phyloP scores from a whole-genome alignment of 116 monocot genomes.

The Posidonia oceanica region DNA sequence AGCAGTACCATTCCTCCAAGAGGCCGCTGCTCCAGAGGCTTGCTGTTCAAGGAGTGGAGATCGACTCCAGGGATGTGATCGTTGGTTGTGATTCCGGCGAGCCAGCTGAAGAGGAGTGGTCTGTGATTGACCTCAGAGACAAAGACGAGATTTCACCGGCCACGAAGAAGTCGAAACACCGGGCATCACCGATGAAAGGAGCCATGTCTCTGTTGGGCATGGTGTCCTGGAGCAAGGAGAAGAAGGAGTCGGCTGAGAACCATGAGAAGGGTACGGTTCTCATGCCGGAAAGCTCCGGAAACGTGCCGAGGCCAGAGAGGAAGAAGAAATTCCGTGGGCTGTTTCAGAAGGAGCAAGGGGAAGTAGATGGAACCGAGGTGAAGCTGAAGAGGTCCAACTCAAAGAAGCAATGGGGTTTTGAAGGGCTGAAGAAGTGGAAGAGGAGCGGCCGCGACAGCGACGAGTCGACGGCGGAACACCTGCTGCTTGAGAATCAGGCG shows the following conservation, averaged over 20 bases:
- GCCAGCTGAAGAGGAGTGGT: slow-evolving; percentile 44
- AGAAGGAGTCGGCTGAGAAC: slow-evolving; percentile 6
- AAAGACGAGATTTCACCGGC: slow-evolving; percentile 10
- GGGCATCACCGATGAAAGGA: slow-evolving; percentile 12
- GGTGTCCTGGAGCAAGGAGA: slow-evolving; percentile 19
- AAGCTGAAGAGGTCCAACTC: not conserved
- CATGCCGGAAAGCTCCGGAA: slow-evolving; percentile 14
- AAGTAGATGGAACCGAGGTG: slow-evolving; percentile 1
- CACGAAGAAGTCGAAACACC: slow-evolving; percentile 14
- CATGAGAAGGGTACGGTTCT: slow-evolving; percentile 6
- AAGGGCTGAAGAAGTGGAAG: slow-evolving; percentile 77
- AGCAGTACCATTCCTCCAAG: slow-evolving; percentile 75
- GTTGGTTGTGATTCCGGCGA: slow-evolving; percentile 5
- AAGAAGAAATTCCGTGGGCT: slow-evolving; percentile 31
- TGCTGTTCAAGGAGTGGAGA: slow-evolving; percentile 54
- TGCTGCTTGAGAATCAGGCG: slow-evolving; percentile 14
- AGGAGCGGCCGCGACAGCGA: slow-evolving; percentile 21
- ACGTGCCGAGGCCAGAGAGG: slow-evolving; percentile 18
- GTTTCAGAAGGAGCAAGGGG: slow-evolving; percentile 29
- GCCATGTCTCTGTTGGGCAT: slow-evolving; percentile 10
- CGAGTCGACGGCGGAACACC: slow-evolving; percentile 23
- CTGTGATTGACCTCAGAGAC: slow-evolving; percentile 59
- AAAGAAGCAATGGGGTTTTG: slow-evolving; percentile 56
- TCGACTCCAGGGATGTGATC: slow-evolving; percentile 61
- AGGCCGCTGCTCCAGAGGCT: slow-evolving; percentile 67